A percentile compares a stretch with the other conserved stretches of the same genome.
Conservation (phyloP, 1,284 basidiomycete genomes). For the Cutaneotrichosporon sp. region DNA sequence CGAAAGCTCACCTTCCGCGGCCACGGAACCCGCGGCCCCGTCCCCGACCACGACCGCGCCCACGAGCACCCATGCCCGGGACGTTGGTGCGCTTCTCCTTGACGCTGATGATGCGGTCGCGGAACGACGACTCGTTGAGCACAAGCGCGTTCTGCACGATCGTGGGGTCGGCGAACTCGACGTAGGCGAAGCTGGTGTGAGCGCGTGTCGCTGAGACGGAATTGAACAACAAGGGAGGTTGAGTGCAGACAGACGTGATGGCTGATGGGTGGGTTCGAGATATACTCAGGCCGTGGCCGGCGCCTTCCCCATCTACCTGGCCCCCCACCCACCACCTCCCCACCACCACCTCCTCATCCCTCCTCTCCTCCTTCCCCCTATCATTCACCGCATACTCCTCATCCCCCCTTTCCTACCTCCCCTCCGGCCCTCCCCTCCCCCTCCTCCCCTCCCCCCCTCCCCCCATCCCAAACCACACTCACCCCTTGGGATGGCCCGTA, state of each 20-base stretch:
- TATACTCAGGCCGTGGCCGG: too few species aligned
- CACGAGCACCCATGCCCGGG: conserved; percentile 68
- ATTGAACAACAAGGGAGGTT: too few species aligned
- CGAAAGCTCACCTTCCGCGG: conserved; percentile 64
- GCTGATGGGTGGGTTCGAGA: too few species aligned
- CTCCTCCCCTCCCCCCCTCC: not conserved
- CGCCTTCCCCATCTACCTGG: too few species aligned
- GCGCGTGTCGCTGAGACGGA: not conserved
- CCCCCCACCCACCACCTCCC: too few species aligned
- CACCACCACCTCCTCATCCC: too few species aligned
- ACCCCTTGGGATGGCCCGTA: conserved; percentile 99
- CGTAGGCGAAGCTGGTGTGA: conserved; percentile 81
- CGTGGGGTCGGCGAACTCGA: conserved; percentile 95
- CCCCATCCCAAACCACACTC: conserved; percentile 37
- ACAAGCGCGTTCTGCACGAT: conserved; percentile 88
- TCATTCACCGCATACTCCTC: not conserved
- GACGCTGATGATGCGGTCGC: conserved; percentile 89
- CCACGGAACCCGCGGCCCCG: conserved; percentile 56
- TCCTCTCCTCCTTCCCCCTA: too few species aligned
- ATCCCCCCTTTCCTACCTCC: not conserved
- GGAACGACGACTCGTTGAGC: conserved; percentile 95
- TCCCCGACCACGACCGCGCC: conserved; percentile 68
- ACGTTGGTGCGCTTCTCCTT: conserved; percentile 90
- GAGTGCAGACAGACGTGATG: too few species aligned
- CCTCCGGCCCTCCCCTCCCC: not conserved